Evolutionary conservation across 208 protist species (phyloP).

Genomic region (Leishmania tarentolae): DNA sequence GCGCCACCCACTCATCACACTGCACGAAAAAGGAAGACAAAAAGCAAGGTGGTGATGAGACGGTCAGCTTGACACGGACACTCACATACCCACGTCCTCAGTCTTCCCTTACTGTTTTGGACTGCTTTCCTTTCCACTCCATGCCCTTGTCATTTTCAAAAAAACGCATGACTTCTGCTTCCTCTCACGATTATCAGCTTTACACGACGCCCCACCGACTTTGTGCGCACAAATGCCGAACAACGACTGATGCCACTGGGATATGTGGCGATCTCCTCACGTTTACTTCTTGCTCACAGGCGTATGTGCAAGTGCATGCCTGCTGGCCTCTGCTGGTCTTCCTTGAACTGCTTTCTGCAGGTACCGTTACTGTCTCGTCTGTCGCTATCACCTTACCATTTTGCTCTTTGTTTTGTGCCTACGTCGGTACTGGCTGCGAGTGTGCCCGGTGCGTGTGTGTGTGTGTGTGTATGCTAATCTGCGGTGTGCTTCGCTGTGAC

Average conservation of each 20-base stretch:
- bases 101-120: background rate
- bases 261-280: background rate
- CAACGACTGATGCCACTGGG: background rate
- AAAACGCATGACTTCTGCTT: background rate
- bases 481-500: background rate
- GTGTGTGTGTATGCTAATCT: background rate
- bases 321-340: background rate
- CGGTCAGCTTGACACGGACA: background rate
- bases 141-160: background rate
- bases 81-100: background rate
- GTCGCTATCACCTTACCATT: background rate
- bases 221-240: background rate
- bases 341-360: background rate
- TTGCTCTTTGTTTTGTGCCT: background rate
- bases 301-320: background rate
- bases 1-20: background rate
- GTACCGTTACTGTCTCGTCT: background rate
- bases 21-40: no score
- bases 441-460: background rate
- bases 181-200: background rate
- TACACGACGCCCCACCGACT: no score
- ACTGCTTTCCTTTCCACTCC: background rate
- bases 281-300: background rate
- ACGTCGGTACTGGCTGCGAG: background rate
- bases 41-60: background rate